Evolutionary conservation across 2,329 filamentous ascomycete genomes (phyloP).

Genomic region (Alternaria triticimaculans): DNA sequence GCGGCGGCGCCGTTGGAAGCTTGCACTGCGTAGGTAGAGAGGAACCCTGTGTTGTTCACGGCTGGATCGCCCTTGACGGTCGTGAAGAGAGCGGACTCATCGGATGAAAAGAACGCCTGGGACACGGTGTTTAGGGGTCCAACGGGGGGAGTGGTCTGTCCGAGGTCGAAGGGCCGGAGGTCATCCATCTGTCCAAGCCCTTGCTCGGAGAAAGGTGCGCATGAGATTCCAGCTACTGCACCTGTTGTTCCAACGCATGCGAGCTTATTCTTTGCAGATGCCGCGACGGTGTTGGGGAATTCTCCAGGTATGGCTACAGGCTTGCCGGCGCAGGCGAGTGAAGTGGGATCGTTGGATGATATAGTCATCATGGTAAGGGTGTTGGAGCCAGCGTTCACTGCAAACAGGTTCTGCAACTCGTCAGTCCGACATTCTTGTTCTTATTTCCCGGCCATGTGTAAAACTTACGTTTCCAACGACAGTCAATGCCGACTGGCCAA

Average conservation of each 20-base stretch:
- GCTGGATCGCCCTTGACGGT: constrained; percentile 67
- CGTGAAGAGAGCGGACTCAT: constrained; percentile 60
- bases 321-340: constrained; percentile 40
- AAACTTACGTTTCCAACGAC: constrained; percentile 61
- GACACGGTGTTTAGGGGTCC: constrained; percentile 67
- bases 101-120: constrained; percentile 65
- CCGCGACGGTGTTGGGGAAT: constrained; percentile 50
- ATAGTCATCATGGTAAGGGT: constrained; percentile 50
- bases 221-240: constrained; percentile 47
- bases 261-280: constrained; percentile 44
- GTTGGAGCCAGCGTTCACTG: constrained; percentile 56
- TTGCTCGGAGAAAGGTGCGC: constrained; percentile 37
- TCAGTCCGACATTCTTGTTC: constrained; percentile 1
- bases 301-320: constrained; percentile 45
- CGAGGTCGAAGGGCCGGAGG: constrained; percentile 54
- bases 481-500: constrained; percentile 59
- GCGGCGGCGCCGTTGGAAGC: background rate
- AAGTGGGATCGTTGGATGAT: constrained; percentile 34
- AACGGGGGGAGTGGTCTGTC: constrained; percentile 64
- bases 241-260: constrained; percentile 50
- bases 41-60: constrained; percentile 63
- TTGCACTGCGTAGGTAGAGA: constrained; percentile 60
- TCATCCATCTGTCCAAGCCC: constrained; percentile 45
- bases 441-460: background rate
- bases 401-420: constrained; percentile 57